Evolutionary conservation across 73 alveolate genomes (phyloP), one percentile per base, ranked within the genome.

Genomic region (Paramecium octaurelia): DNA sequence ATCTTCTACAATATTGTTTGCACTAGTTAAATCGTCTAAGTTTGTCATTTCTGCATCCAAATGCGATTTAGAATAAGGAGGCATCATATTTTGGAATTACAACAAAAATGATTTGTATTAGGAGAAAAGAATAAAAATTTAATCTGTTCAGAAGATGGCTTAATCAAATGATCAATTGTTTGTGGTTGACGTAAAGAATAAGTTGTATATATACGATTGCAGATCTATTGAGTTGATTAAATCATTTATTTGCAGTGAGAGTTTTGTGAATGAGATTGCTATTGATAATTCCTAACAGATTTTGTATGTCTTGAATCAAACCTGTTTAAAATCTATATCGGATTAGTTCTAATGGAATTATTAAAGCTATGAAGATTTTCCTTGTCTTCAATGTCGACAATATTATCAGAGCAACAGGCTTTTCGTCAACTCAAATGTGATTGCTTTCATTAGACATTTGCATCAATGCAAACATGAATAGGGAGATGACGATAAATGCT

Each of bases 51-150:
- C 91, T 6, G 91, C 76, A 9, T 80, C 91, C 20, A 80, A 80
- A 80, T 80, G 91, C 18, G 76, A 80, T 80, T 14, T 18, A 24
- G 91, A 80, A 80, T 46, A 80, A 80, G 91, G 91, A 16, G 91
- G 91, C 8, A 73, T 80, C 3, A 80, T 80, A 44, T 80, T 80
- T 24, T 80, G 91, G 91, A 80, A 80, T 44, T 48, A 31, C 21
- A 23, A 11, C 14, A 48, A 23, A 6, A 44, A n/a, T 42, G 91
- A 80, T 43, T 46, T 34, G 6, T 42, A 44, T 80, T 12, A 42
- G 12, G 43, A 80, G 2, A 80, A 80, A 23, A 80, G 91, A 80
- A 23, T 80, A 80, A 44, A 80, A 11, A 44, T 80, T 18, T 73
- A 35, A 14, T 73, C 60, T 4, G 59, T 73, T 12, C 35, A 36